Percentiles rank a stretch among this genome's conserved stretches.
Conservation (phyloP, 768 basidiomycete species). For the Psilocybe cyanescens region DNA sequence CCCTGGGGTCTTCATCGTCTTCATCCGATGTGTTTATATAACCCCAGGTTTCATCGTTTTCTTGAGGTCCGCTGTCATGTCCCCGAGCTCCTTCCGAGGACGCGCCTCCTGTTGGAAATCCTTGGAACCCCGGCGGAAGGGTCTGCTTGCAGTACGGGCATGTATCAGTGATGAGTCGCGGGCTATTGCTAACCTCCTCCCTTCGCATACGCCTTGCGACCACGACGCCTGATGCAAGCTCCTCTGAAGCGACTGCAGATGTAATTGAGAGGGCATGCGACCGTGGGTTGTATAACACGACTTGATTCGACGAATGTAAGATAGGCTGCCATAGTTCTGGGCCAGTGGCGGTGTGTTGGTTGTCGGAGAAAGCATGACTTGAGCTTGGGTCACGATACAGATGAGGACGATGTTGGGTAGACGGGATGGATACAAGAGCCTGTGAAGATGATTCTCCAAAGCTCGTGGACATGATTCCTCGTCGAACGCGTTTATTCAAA, state of each 20-base stretch:
- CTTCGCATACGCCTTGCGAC: constrained; percentile 22
- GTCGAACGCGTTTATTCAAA: neutral
- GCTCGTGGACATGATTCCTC: neutral
- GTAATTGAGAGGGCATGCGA: constrained; percentile 76
- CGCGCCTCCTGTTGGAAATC: constrained; percentile 13
- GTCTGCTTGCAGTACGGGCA: constrained; percentile 82
- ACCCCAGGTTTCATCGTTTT: constrained; percentile 1
- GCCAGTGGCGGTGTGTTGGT: neutral
- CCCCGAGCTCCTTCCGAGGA: constrained; percentile 21
- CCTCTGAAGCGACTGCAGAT: constrained; percentile 42
- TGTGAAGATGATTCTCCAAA: constrained; percentile 7
- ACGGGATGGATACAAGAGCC: constrained; percentile 16
- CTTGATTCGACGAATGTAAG: constrained; percentile 81
- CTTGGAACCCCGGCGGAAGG: constrained; percentile 50
- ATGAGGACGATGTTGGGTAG: neutral
- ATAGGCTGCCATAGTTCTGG: constrained; percentile 72
- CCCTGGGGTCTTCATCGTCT: constrained; percentile 14
- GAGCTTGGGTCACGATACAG: neutral
- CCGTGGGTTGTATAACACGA: constrained; percentile 85
- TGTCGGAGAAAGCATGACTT: neutral
- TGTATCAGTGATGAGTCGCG: constrained; percentile 21
- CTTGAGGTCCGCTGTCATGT: constrained; percentile 16
- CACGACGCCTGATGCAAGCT: constrained; percentile 25
- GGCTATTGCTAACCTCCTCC: constrained; percentile 11
- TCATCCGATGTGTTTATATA: constrained; percentile 12